phyloP scores from a whole-genome alignment of 73 alveolate genomes.

The Blepharisma japonicum region DNA sequence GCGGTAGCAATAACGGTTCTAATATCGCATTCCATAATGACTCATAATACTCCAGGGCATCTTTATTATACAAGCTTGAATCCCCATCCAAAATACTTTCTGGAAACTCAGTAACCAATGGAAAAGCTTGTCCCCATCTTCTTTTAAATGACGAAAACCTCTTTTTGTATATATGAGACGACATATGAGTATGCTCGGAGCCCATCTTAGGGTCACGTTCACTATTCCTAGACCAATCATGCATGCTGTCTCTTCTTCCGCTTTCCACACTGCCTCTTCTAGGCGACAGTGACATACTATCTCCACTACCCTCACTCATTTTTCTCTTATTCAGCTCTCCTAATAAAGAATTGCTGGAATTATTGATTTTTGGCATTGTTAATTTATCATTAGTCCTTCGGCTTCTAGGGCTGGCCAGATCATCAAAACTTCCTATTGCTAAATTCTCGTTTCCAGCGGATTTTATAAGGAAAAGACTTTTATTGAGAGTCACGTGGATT shows the following conservation, averaged over 20 bases:
- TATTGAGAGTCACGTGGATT: neutral
- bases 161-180: neutral
- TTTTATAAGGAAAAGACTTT: neutral
- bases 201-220: no score
- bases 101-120: neutral
- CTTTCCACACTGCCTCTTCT: neutral
- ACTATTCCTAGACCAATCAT: neutral
- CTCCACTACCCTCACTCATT: neutral
- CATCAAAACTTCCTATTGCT: neutral
- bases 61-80: neutral
- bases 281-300: neutral
- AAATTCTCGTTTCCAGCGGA: neutral
- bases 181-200: neutral
- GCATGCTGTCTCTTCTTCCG: neutral
- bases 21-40: neutral
- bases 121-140: neutral
- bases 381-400: neutral
- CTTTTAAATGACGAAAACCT: slow-evolving; percentile 4
- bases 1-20: neutral
- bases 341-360: neutral
- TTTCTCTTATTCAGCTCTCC: neutral
- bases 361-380: neutral
- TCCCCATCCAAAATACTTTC: neutral
- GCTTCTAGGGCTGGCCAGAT: neutral
- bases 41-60: slow-evolving; percentile 18